Percentiles rank a stretch among this genome's conserved stretches.
These are phyloP conservation scores for Terfezia claveryi DNA, from an alignment of 495 filamentous ascomycete species.

Conservation along the genomic window DNA sequence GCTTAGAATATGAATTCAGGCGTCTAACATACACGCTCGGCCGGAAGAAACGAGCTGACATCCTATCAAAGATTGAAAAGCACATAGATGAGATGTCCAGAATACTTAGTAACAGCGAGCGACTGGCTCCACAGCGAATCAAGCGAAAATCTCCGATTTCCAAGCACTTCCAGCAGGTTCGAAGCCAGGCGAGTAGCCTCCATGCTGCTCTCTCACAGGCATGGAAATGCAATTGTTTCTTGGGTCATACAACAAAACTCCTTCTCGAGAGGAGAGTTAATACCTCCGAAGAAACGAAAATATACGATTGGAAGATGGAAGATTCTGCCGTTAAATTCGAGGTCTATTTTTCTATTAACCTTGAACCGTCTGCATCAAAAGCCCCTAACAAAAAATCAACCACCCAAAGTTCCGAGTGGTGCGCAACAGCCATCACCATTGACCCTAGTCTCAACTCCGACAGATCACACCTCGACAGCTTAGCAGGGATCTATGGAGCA, in stretches of 20 bases:
- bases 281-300: neutral
- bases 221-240: neutral
- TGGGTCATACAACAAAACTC: slow-evolving; percentile 3
- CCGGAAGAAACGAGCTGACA: neutral
- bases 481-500: too few species aligned
- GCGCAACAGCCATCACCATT: too few species aligned
- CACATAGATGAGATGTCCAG: slow-evolving; percentile 3
- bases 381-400: too few species aligned
- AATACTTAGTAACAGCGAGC: neutral
- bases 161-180: neutral
- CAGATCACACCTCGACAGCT: too few species aligned
- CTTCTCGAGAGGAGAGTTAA: neutral
- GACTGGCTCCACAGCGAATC: neutral
- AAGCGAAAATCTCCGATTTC: neutral
- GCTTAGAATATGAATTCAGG: neutral
- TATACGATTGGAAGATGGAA: too few species aligned
- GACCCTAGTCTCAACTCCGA: too few species aligned
- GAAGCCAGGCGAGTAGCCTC: neutral
- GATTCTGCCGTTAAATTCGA: too few species aligned
- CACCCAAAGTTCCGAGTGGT: too few species aligned
- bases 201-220: neutral
- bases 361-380: too few species aligned
- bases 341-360: too few species aligned
- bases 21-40: neutral
- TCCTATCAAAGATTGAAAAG: neutral